A percentile compares a stretch with the other conserved stretches of the same genome.
Evolutionary conservation across 2,329 filamentous ascomycete genomes (phyloP).

Genomic region (Ceratocystis harringtonii): DNA sequence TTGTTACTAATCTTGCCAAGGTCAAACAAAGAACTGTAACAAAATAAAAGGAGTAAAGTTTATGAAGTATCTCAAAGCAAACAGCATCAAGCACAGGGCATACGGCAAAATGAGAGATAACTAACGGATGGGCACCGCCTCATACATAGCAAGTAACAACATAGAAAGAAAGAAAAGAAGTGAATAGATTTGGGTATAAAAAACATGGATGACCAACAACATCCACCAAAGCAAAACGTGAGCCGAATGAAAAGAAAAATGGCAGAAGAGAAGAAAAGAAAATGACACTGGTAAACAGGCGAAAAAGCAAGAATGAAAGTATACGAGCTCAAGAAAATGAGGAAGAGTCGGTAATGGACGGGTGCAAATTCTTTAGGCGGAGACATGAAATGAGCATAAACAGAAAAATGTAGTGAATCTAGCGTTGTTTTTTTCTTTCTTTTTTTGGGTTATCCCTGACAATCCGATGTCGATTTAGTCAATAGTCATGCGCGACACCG

Average conservation of each 20-base stretch:
- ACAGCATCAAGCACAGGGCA: constrained; percentile 6
- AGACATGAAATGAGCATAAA: constrained; percentile 10
- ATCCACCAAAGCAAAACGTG: constrained; percentile 11
- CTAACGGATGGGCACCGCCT: not conserved
- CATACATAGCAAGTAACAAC: not conserved
- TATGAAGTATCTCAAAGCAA: not conserved
- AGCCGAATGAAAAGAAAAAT: constrained; percentile 13
- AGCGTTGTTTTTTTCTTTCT: not conserved
- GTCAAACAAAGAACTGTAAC: not conserved
- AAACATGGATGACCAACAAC: constrained; percentile 7
- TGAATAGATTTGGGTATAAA: constrained; percentile 8
- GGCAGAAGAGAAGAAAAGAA: constrained; percentile 13
- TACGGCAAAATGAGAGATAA: not conserved
- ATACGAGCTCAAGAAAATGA: not conserved
- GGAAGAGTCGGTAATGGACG: not conserved
- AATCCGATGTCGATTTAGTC: constrained; percentile 29
- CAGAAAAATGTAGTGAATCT: not conserved
- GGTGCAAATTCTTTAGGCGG: constrained; percentile 6
- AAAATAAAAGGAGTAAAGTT: not conserved
- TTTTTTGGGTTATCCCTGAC: not conserved
- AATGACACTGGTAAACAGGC: not conserved
- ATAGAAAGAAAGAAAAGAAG: constrained; percentile 5
- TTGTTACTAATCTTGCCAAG: no score
- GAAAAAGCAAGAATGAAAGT: not conserved
- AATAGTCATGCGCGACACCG: constrained; percentile 46